A percentile compares a stretch with the other conserved stretches of the same genome.
Evolutionary conservation across 2,329 filamentous ascomycete species (phyloP).

Genomic region (Drechslera avenae): DNA sequence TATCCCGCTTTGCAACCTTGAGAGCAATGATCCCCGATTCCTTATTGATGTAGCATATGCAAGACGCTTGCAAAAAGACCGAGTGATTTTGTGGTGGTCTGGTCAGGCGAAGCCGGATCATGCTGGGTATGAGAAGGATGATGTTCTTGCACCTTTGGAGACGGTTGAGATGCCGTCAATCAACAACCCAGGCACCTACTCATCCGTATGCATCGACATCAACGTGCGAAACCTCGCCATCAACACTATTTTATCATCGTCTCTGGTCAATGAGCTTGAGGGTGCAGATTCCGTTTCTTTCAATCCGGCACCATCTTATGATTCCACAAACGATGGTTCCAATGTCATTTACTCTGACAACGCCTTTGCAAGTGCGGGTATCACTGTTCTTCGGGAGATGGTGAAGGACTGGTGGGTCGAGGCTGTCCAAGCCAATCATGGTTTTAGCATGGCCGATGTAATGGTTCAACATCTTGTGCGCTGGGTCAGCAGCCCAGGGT

Average conservation of each 20-base stretch:
- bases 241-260: slow-evolving; percentile 96
- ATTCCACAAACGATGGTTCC: slow-evolving; percentile 64
- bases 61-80: slow-evolving; percentile 83
- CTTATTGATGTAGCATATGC: slow-evolving; percentile 97
- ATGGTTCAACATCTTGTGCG: slow-evolving; percentile 97
- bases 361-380: slow-evolving; percentile 89
- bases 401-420: slow-evolving; percentile 98
- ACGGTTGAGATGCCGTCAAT: slow-evolving; percentile 88
- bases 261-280: slow-evolving; percentile 94
- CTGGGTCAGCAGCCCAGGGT: slow-evolving; percentile 93
- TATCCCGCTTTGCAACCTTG: slow-evolving; percentile 92
- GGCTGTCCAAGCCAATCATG: slow-evolving; percentile 76
- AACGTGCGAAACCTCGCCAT: slow-evolving; percentile 94
- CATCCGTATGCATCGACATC: slow-evolving; percentile 94
- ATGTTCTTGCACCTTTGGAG: slow-evolving; percentile 81
- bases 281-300: slow-evolving; percentile 85
- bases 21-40: slow-evolving; percentile 91
- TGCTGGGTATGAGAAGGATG: slow-evolving; percentile 92
- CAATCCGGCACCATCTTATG: slow-evolving; percentile 70
- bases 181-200: slow-evolving; percentile 92
- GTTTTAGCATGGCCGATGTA: slow-evolving; percentile 83
- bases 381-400: slow-evolving; percentile 93
- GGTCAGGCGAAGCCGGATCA: slow-evolving; percentile 85
- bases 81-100: slow-evolving; percentile 98
- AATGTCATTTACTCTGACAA: slow-evolving; percentile 82